Conservation (phyloP, 2,329 filamentous ascomycete genomes). For the Tolypocladium nubicola region DNA sequence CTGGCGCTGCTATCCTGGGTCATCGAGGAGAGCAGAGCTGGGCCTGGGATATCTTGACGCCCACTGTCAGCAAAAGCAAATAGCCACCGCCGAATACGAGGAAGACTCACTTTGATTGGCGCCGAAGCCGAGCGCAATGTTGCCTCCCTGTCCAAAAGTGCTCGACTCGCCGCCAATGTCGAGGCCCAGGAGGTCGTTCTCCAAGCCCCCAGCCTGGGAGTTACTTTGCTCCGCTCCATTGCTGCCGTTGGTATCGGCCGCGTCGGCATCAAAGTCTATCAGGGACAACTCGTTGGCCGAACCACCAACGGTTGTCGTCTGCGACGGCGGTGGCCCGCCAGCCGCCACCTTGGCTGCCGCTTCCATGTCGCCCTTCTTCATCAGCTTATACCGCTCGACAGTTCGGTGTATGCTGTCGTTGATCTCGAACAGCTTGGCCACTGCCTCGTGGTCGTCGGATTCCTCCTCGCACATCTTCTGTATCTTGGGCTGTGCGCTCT, state of each 20-base stretch:
- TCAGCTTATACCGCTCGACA: conserved; percentile 85
- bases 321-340: conserved; percentile 49
- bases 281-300: conserved; percentile 68
- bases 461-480: conserved; percentile 99
- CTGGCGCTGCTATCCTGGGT: conserved; percentile 50
- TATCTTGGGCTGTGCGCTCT: conserved; percentile 94
- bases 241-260: conserved; percentile 42
- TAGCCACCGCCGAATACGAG: neutral
- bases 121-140: conserved; percentile 73
- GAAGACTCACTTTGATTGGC: conserved; percentile 50
- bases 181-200: conserved; percentile 84
- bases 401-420: conserved; percentile 98
- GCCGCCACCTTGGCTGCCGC: conserved; percentile 74
- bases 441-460: conserved; percentile 90
- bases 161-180: conserved; percentile 58
- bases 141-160: conserved; percentile 63
- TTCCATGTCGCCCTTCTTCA: conserved; percentile 90
- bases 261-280: conserved; percentile 74
- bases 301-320: conserved; percentile 43
- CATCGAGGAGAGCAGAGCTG: conserved; percentile 52
- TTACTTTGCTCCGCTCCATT: conserved; percentile 26
- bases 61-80: neutral
- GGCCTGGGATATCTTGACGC: conserved; percentile 49
- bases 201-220: conserved; percentile 54
- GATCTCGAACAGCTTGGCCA: conserved; percentile 90